Percentiles rank a stretch among this genome's conserved stretches.
Evolutionary conservation across 805 yeast genomes (phyloP).

Genomic region (Zygosaccharomyces pseudorouxii): DNA sequence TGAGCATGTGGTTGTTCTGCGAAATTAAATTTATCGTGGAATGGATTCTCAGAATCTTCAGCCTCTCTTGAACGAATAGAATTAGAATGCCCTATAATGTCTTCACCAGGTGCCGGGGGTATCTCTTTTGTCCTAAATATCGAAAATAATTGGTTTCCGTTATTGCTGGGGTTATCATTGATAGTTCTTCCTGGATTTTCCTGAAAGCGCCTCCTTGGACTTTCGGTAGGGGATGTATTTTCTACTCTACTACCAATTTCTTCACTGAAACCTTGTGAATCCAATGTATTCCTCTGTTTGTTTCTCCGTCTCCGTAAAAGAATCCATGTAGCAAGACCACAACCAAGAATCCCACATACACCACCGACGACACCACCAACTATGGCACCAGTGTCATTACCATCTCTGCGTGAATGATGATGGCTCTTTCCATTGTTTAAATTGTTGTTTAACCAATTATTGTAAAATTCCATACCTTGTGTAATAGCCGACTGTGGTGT

Average conservation of each 20-base stretch:
- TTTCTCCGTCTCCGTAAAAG: slow-evolving; percentile 17
- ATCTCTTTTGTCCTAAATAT: slow-evolving; percentile 3
- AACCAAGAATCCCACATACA: slow-evolving; percentile 26
- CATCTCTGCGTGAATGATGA: background rate
- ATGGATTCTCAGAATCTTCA: slow-evolving; percentile 18
- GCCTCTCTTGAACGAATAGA: background rate
- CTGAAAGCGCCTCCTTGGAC: slow-evolving; percentile 2
- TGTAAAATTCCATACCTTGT: slow-evolving; percentile 21
- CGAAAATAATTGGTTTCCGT: slow-evolving; percentile 7
- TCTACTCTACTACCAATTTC: slow-evolving; percentile 23
- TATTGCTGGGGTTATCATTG: background rate
- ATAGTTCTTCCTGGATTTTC: slow-evolving; percentile 8
- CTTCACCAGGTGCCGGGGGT: background rate
- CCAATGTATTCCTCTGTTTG: slow-evolving; percentile 2
- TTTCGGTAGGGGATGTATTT: slow-evolving; percentile 8
- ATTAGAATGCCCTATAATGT: background rate
- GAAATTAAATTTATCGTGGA: slow-evolving; percentile 27
- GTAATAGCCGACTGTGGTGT: slow-evolving; percentile 22
- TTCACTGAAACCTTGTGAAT: slow-evolving; percentile 16
- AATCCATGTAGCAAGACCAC: slow-evolving; percentile 21
- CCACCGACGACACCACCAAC: slow-evolving; percentile 33
- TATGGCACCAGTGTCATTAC: slow-evolving; percentile 18
- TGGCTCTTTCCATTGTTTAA: background rate
- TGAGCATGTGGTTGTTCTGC: slow-evolving; percentile 10
- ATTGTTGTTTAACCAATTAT: slow-evolving; percentile 20